phyloP scores from a whole-genome alignment of 345 rosid species.

The Conringia planisiliqua region DNA sequence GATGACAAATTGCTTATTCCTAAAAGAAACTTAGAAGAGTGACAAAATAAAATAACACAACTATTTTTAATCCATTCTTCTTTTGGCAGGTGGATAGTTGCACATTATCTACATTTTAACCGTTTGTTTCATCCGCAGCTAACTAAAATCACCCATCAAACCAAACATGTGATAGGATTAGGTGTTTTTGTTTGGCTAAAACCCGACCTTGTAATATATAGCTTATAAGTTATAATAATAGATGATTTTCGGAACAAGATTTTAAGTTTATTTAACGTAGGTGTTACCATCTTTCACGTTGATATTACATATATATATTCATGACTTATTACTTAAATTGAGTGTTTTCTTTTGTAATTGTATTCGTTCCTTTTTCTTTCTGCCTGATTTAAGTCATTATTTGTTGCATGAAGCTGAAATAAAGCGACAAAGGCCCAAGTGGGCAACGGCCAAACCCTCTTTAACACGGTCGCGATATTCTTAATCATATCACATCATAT shows the following conservation, averaged over 20 bases:
- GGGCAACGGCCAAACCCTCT: conserved; percentile 8
- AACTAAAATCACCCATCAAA: not conserved
- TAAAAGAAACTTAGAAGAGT: not conserved
- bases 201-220: not conserved
- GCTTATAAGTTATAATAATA: not conserved
- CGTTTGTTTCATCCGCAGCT: not conserved
- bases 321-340: not conserved
- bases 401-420: conserved; percentile 1
- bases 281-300: not conserved
- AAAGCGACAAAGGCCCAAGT: conserved; percentile 4
- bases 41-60: not conserved
- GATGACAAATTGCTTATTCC: no score
- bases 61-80: not conserved
- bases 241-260: not conserved
- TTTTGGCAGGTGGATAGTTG: not conserved
- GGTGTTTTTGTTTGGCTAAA: no score
- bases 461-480: not conserved
- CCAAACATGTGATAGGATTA: not conserved
- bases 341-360: not conserved
- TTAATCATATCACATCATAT: conserved; percentile 7
- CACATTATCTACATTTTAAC: not conserved
- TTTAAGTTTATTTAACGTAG: not conserved
- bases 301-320: not conserved
- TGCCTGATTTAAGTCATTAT: not conserved
- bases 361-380: not conserved